Percentiles rank a stretch among this genome's conserved stretches.
These are phyloP conservation scores for Themeda triandra DNA, from an alignment of 176 grass and related monocot genomes.

Conservation along the genomic window DNA sequence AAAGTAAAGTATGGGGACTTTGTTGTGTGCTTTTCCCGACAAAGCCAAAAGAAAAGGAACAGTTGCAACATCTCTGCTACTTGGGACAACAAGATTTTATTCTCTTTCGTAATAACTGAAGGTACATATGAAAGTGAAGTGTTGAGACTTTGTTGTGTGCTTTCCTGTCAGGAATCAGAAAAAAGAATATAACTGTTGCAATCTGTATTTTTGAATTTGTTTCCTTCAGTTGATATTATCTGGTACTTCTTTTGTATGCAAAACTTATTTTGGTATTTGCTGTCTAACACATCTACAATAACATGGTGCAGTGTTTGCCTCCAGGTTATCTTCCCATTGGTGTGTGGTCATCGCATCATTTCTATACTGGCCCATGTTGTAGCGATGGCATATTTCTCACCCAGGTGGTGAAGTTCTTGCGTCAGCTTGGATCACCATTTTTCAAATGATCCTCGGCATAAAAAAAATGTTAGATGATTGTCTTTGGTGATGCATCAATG, in stretches of 20 bases:
- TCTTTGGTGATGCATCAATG: conserved; percentile 8
- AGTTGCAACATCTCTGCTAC: not conserved
- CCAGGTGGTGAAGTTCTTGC: not conserved
- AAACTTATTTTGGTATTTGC: not conserved
- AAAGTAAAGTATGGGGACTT: not conserved
- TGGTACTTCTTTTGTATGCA: not conserved
- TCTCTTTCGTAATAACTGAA: not conserved
- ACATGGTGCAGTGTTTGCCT: conserved; percentile 29
- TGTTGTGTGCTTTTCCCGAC: not conserved
- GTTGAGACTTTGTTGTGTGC: not conserved
- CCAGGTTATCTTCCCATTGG: not conserved
- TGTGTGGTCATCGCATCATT: conserved; percentile 6
- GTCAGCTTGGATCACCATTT: conserved; percentile 5
- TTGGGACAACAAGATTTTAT: not conserved
- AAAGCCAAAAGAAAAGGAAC: not conserved
- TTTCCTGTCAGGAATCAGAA: not conserved
- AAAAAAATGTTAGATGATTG: not conserved
- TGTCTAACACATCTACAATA: conserved; percentile 1
- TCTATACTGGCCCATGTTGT: conserved; percentile 27
- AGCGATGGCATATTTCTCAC: conserved; percentile 14
- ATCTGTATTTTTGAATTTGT: not conserved
- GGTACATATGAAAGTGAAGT: not conserved
- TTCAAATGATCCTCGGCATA: not conserved
- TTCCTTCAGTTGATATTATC: not conserved
- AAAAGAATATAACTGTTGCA: not conserved